Evolutionary conservation across 1,284 basidiomycete genomes (phyloP).

Genomic region (Fomitopsis schrenkii): DNA sequence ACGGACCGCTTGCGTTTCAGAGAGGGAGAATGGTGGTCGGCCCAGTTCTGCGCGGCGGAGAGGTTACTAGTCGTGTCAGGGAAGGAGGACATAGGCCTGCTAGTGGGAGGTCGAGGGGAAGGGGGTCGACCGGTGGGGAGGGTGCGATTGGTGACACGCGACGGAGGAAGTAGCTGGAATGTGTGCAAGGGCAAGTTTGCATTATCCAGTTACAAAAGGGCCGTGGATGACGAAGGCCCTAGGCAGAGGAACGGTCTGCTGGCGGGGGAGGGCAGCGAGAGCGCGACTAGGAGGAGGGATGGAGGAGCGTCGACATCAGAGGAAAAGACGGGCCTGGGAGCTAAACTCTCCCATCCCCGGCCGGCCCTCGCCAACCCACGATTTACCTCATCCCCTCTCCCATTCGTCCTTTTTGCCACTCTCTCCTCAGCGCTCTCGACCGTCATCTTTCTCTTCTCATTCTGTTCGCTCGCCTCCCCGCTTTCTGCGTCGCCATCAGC

Average conservation of each 20-base stretch:
- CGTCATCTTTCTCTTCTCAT: too few species aligned
- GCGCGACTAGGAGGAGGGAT: conserved; percentile 14
- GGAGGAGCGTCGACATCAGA: conserved; percentile 22
- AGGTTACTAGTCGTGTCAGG: conserved; percentile 25
- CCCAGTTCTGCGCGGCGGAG: conserved; percentile 36
- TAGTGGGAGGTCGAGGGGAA: conserved; percentile 13
- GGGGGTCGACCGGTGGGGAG: conserved; percentile 10
- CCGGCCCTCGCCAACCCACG: neutral
- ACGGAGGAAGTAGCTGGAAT: conserved; percentile 20
- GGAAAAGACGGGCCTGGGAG: conserved; percentile 18
- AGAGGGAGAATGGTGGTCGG: conserved; percentile 21
- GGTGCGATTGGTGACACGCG: conserved; percentile 11
- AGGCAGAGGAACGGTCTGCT: conserved; percentile 10
- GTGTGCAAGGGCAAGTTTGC: conserved; percentile 30
- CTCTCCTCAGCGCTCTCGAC: neutral
- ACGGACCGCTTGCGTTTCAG: conserved; percentile 26
- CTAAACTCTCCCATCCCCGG: conserved; percentile 1
- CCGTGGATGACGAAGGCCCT: conserved; percentile 7
- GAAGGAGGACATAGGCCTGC: conserved; percentile 29
- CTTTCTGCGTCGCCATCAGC: neutral
- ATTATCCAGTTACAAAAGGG: conserved; percentile 34
- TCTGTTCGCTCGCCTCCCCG: neutral
- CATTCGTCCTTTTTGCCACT: neutral
- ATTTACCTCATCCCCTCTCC: conserved; percentile 7
- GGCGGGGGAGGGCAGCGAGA: conserved; percentile 11